phyloP scores from a whole-genome alignment of 306 rosid genomes.

The Vachellia pachyceras region DNA sequence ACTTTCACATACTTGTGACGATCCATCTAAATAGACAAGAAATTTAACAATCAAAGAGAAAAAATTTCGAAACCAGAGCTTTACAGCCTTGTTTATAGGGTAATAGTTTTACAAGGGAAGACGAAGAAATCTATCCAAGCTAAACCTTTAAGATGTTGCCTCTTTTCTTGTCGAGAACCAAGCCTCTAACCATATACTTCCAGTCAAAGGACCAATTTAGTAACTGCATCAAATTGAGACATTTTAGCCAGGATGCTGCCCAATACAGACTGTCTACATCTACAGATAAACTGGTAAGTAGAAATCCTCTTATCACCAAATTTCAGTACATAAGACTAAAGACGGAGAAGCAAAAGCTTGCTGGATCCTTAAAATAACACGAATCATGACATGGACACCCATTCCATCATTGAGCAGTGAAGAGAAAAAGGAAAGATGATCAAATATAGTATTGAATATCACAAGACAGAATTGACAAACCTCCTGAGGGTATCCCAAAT shows the following conservation, averaged over 20 bases:
- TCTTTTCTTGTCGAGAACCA: constrained; percentile 96
- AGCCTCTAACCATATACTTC: constrained; percentile 98
- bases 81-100: constrained; percentile 47
- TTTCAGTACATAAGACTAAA: no score
- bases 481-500: constrained; percentile 92
- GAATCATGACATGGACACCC: constrained; percentile 9
- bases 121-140: constrained; percentile 25
- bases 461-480: constrained; percentile 52
- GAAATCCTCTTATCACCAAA: constrained; percentile 8
- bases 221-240: constrained; percentile 62
- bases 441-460: constrained; percentile 28
- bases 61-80: constrained; percentile 16
- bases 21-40: constrained; percentile 75
- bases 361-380: constrained; percentile 40
- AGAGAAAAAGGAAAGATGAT: background rate
- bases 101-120: constrained; percentile 50
- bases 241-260: constrained; percentile 40
- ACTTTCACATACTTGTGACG: constrained; percentile 99
- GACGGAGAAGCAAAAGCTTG: constrained; percentile 10
- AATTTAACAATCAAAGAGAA: constrained; percentile 36
- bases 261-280: constrained; percentile 24
- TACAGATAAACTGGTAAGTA: constrained; percentile 19
- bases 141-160: constrained; percentile 97
- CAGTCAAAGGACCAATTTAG: constrained; percentile 85
- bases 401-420: constrained; percentile 17